Conservation (phyloP, 2,329 filamentous ascomycete genomes). For the Aspergillus sp. region DNA sequence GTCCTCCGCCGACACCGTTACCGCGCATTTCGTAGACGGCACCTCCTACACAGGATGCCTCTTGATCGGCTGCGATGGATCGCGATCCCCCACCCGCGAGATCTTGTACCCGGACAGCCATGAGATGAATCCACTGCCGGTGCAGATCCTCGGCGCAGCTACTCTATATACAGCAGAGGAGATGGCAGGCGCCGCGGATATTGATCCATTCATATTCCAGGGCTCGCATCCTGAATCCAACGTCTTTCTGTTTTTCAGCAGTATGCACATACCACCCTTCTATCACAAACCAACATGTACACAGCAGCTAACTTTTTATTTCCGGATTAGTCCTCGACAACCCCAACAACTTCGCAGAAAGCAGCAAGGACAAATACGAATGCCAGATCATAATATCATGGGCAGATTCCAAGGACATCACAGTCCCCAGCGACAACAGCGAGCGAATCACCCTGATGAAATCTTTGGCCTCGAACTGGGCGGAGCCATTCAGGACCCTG, state of each 20-base stretch:
- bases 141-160: conserved; percentile 53
- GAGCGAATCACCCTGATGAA: conserved; percentile 49
- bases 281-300: not conserved
- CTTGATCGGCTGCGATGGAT: conserved; percentile 56
- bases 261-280: conserved; percentile 32
- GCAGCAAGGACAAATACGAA: conserved; percentile 40
- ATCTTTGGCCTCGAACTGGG: conserved; percentile 49
- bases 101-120: conserved; percentile 27
- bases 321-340: conserved; percentile 49
- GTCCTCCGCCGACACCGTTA: conserved; percentile 39
- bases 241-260: conserved; percentile 56
- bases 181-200: conserved; percentile 45
- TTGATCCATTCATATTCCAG: conserved; percentile 60
- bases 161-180: conserved; percentile 45
- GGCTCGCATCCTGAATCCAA: conserved; percentile 55
- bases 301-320: not conserved
- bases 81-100: conserved; percentile 47
- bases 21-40: conserved; percentile 52
- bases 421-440: conserved; percentile 44
- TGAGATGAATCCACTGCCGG: conserved; percentile 47
- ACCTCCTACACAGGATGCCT: conserved; percentile 45
- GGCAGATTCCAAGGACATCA: conserved; percentile 41
- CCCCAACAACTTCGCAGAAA: conserved; percentile 44
- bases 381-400: conserved; percentile 57
- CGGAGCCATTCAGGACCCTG: conserved; percentile 52